Base-by-base conservation (phyloP, 78 protist genomes). In the Dictyostelium brefeldianum region DNA sequence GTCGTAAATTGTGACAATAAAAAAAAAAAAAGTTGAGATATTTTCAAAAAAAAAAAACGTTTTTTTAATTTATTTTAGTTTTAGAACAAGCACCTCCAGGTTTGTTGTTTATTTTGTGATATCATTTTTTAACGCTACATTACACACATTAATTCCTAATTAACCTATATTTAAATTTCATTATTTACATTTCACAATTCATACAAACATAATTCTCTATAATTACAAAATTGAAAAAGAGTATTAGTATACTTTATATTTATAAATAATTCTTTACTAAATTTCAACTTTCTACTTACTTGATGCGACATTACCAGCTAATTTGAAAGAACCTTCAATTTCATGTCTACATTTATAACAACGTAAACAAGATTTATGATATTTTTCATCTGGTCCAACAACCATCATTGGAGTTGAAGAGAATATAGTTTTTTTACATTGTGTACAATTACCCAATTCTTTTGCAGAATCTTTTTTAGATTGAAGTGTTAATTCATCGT, bases 311-410 rank as follows among this genome's bases (percentile, higher is more conserved):
- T 80, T 53, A 41, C 22, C 25, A 4, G 64, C 29, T 11, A 71
- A 48, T 59, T 59, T 25, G 62, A 81, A 81, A 51, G 65, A 64
- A 51, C 89, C 89, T 81, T 81, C 59, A 29, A 81, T 81, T 18
- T 43, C 46, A 11, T 71, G 18, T 71, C 22, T 71, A 71, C 78
- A 71, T 71, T 71, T 71, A 11, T 17, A 25, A 53, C 90, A 83
- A 8, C 27, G 51, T 15, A 83, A 71, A 71, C 90, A 83, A 22
- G 15, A 17, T 71, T 54, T 83, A 70, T 83, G 90, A 20, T 71
- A 83, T 83, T 64, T 83, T 46, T 83, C 81, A 2, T 83, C 48
- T 27, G 80, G 90, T 65, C 17, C 10, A 31, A 83, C 74, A 4
- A 83, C 70, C 20, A 31, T 29, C 51, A 69, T 69, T 81, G 89